Evolutionary conservation across 345 rosid genomes (phyloP).

Genomic region (Eucalyptus curtisii): DNA sequence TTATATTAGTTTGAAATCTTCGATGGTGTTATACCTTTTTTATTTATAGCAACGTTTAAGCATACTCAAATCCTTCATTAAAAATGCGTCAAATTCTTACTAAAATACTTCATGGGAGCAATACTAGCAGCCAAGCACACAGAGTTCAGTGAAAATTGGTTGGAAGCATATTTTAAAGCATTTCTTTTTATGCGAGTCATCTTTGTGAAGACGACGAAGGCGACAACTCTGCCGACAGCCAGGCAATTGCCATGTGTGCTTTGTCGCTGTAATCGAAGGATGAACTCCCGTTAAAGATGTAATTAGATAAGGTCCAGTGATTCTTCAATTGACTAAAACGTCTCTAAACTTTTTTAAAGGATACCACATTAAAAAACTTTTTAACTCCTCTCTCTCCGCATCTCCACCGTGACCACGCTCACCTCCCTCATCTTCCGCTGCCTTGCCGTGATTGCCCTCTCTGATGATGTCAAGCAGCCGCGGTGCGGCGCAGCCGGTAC

Average conservation of each 20-base stretch:
- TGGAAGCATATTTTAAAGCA: background rate
- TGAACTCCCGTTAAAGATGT: background rate
- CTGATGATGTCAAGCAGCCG: background rate
- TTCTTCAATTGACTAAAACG: background rate
- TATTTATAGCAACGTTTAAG: background rate
- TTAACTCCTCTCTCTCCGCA: background rate
- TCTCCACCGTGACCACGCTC: background rate
- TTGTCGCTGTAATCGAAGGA: background rate
- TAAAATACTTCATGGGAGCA: background rate
- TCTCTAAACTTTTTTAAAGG: background rate
- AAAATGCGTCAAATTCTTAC: background rate
- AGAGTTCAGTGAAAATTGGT: background rate
- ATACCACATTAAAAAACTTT: background rate
- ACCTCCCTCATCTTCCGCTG: background rate
- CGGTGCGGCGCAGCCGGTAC: background rate
- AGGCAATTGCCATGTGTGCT: background rate
- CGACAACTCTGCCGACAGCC: background rate
- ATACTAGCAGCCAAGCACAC: background rate
- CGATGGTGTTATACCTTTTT: background rate
- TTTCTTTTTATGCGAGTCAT: background rate
- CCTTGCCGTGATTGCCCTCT: background rate
- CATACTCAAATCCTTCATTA: background rate
- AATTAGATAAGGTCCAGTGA: background rate
- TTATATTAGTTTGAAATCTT: background rate
- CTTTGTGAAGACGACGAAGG: background rate